Percentiles rank a stretch among this genome's conserved stretches.
phyloP scores from a whole-genome alignment of 2,329 filamentous ascomycete species.

The Xylariaceae sp. region DNA sequence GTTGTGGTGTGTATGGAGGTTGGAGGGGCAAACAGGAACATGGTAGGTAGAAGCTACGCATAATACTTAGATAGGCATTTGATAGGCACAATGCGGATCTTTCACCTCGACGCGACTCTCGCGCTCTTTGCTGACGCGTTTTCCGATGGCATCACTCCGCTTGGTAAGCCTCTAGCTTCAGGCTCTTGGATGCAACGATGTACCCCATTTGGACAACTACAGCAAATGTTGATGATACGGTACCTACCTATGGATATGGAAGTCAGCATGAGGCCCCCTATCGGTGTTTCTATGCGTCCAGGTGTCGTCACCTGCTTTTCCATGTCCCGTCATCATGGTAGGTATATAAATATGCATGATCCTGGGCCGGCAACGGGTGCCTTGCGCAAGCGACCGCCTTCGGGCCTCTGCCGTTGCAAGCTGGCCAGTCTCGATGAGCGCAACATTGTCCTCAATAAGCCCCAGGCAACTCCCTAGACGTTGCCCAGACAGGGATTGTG shows the following conservation, averaged over 20 bases:
- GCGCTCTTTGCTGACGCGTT: constrained; percentile 19
- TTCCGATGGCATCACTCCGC: constrained; percentile 2
- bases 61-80: neutral
- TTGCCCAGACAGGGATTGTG: neutral
- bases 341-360: constrained; percentile 5
- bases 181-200: too few relatives aligned
- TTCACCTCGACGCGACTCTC: neutral
- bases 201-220: too few relatives aligned
- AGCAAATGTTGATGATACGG: too few relatives aligned
- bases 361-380: constrained; percentile 25
- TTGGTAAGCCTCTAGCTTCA: too few relatives aligned
- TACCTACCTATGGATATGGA: too few relatives aligned
- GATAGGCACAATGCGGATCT: neutral
- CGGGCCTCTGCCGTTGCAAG: constrained; percentile 15
- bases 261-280: neutral
- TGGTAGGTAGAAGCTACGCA: too few relatives aligned
- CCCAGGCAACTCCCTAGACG: constrained; percentile 4
- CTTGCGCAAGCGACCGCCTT: constrained; percentile 32
- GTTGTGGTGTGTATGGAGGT: constrained; percentile 1
- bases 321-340: neutral
- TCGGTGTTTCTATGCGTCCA: neutral
- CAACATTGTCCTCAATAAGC: constrained; percentile 9
- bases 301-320: neutral
- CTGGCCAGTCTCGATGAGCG: constrained; percentile 7
- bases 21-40: constrained; percentile 6